Evolutionary conservation across 495 filamentous ascomycete genomes (phyloP), one percentile per base, ranked within the genome.

Genomic region (Staphylotrichum longicolle): DNA sequence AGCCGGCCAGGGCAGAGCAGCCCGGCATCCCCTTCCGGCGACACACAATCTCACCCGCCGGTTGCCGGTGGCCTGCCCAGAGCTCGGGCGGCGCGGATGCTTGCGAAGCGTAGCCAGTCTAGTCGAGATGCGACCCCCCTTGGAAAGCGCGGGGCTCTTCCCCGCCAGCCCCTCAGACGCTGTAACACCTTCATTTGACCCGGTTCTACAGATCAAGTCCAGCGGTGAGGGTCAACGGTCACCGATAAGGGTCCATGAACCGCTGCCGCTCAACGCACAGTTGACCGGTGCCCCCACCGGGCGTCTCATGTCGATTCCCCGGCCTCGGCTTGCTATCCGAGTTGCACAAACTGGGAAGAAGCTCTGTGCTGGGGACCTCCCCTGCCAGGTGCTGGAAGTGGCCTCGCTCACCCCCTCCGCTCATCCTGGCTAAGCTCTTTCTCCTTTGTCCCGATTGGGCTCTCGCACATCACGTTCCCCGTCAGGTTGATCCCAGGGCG

Each of bases 91-190:
- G 20, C 39, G 20, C 35, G 9, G 53, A 42, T 20, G 20, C 10
- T 55, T 27, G 39, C 39, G 20, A 32, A 45, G 39, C 40, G 20
- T 40, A 40, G 8, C 57, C 58, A 60, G 48, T 60, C 14, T n/a
- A 11, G 27, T 46, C 50, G 10, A 44, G 33, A n/a, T 14, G 32
- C 39, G 3, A 40, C 49, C 58, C 49, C 41, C 58, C 50, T 32
- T 47, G 8, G 40, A 8, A 6, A 5, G 30, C 11, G 14, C 59
- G 59, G 59, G 50, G 33, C 52, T 37, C 51, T 49, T 61, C 37
- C 57, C 44, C 20, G 59, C 27, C 59, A 50, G 51, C 37, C 59
- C 50, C 35, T 14, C 37, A 15, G 34, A 35, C 8, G 52, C 12
- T 42, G 59, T 61, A 3, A 11, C 45, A 56, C 59, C 50, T 48